Base-by-base conservation (phyloP, 2,329 filamentous ascomycete species). In the Verruconis gallopava region DNA sequence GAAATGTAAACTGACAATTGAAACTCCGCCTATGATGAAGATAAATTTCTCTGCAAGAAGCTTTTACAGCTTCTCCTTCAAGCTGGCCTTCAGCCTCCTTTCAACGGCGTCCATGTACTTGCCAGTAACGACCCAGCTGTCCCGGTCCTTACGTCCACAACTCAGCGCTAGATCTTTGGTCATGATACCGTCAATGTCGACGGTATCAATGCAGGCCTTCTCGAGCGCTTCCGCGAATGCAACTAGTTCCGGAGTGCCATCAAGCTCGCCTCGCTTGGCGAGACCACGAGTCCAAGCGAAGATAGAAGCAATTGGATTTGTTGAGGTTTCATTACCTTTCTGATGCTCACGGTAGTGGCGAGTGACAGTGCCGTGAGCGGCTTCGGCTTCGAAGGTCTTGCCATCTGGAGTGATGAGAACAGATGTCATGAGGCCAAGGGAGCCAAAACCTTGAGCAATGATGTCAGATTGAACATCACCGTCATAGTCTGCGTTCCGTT, bases 271-370 rank as follows among this genome's bases (percentile, higher is more conserved):
- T 55, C 91, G 84, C 74, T 95, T 91, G 53, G 85, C 69, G 37
- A 98, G 77, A 56, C 91, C 91, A 46, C 91, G 82, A 46, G 91
- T 96, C 91, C 91, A 98, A 56, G 91, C 91, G 64, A 96, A 98
- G 70, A 98, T 96, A 61, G 85, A 93, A 49, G 91, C 91, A 55
- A 96, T 96, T 47, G 91, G 91, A 78, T 98, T 96, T 52, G 91
- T 98, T 35, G 86, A 94, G 44, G 91, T 98, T 68, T 94, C 85
- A 55, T 80, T 79, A 61, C 91, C 91, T 73, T 95, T 95, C 68
- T 96, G 91, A 75, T 96, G 84, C 72, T 96, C 89, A 60, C 91
- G 85, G 78, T 86, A 96, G 73, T 96, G 91, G 57, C 91, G 85
- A 42, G 91, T 98, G 51, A 98, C 91, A 49, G 91, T 96, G 56